phyloP scores from a whole-genome alignment of 2,329 filamentous ascomycete species.

The Aureobasidium vineae region DNA sequence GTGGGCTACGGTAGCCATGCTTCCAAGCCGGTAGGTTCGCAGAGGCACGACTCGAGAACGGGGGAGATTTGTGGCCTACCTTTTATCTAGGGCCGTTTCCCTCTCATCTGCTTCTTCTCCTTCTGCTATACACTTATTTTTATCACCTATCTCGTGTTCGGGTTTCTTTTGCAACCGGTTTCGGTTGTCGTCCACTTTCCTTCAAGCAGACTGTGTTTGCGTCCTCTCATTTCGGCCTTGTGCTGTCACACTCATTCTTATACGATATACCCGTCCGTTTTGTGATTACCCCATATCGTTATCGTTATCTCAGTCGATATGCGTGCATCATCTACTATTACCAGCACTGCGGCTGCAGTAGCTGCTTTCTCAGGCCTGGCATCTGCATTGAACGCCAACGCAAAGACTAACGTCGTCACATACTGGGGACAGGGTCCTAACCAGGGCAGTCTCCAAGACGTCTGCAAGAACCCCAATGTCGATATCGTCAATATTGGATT shows the following conservation, averaged over 20 bases:
- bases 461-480: slow-evolving; percentile 52
- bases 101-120: slow-evolving; percentile 19
- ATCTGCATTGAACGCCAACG: slow-evolving; percentile 44
- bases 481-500: slow-evolving; percentile 59
- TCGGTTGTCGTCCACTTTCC: slow-evolving; percentile 23
- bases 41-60: slow-evolving; percentile 22
- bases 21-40: slow-evolving; percentile 10
- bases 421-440: slow-evolving; percentile 55
- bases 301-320: slow-evolving; percentile 39
- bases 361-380: slow-evolving; percentile 38
- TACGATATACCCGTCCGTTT: slow-evolving; percentile 24
- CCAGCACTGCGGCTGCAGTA: slow-evolving; percentile 38
- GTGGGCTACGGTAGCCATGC: slow-evolving; percentile 1
- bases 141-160: slow-evolving; percentile 14
- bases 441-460: slow-evolving; percentile 51
- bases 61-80: slow-evolving; percentile 22
- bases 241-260: slow-evolving; percentile 41
- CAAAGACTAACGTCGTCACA: slow-evolving; percentile 51
- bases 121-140: slow-evolving; percentile 8
- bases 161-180: slow-evolving; percentile 7
- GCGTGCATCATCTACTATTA: slow-evolving; percentile 38
- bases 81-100: slow-evolving; percentile 25
- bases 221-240: slow-evolving; percentile 54
- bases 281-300: slow-evolving; percentile 24
- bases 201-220: slow-evolving; percentile 44